Conservation (phyloP, 768 basidiomycete genomes). For the Suillus paluster region DNA sequence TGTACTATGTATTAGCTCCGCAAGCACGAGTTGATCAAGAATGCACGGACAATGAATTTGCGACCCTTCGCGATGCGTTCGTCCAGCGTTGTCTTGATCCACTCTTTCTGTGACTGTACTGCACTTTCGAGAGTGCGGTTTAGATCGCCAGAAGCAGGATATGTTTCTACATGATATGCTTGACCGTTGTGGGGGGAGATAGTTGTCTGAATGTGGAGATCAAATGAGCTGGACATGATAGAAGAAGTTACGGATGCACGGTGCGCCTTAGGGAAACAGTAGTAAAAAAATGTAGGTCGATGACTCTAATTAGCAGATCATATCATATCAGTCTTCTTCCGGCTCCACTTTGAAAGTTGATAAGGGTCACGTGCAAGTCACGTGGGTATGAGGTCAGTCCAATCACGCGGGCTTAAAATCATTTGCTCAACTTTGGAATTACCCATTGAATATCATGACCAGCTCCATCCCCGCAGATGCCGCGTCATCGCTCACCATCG, state of each 20-base stretch:
- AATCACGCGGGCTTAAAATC: neutral
- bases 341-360: constrained; percentile 2
- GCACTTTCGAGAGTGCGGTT: constrained; percentile 61
- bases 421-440: neutral
- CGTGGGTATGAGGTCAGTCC: constrained; percentile 9
- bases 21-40: neutral
- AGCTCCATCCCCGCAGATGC: constrained; percentile 7
- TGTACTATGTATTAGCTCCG: constrained; percentile 23
- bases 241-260: neutral
- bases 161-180: constrained; percentile 60
- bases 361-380: constrained; percentile 8
- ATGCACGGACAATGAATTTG: constrained; percentile 62
- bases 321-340: no score
- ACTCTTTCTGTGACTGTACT: constrained; percentile 70
- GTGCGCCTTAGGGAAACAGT: neutral
- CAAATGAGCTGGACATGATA: constrained; percentile 8
- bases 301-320: no score
- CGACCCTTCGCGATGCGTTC: constrained; percentile 74
- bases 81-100: constrained; percentile 61
- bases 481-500: constrained; percentile 9
- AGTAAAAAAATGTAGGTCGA: no score
- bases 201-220: constrained; percentile 63
- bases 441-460: constrained; percentile 2
- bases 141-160: constrained; percentile 64
- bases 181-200: constrained; percentile 79